Evolutionary conservation across 371 early-diverging fungal genomes (phyloP), one percentile per base, ranked within the genome.

Genomic region (Mucor piriformis): DNA sequence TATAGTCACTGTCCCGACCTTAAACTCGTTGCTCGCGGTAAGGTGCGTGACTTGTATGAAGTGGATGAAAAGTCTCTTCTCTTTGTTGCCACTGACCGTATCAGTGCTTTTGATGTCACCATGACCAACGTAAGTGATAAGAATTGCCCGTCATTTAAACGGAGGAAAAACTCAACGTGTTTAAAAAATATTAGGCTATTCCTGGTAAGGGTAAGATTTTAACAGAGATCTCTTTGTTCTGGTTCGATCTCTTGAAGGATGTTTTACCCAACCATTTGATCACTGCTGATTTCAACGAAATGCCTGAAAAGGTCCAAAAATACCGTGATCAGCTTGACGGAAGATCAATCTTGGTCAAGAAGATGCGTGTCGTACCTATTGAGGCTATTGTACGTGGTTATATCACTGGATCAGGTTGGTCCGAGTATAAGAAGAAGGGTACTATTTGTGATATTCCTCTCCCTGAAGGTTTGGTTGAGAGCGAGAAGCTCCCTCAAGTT

Each of bases 381-480:
- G 99, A 98, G 78, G 96, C 99, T 11, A 97, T 98, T 66, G 96
- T 97, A 15, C 89, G 99, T 58, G 99, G 99, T 12, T 97, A 96
- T 72, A 91, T 98, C 49, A 91, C 97, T 25, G 94, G 98, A 0
- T 97, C 98, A 20, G 99, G 94, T 2, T 94, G 95, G 98, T 76
- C 77, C 20, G 99, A 97, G 81, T 98, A 98, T 76, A 77, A 94
- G 67, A 81, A 85, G 70, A 89, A 89, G 61, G 95, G 95, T 25
- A 94, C 96, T 3, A 89, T 98, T 33, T 96, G 97, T 67, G 95
- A 92, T 65, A 95, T 97, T 51, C 73, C 77, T 34, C 83, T 98
- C 38, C 92, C 95, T 2, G 64, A 72, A 7, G 94, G 91, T 3
- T 72, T 98, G 59, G 73, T 83, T 34, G 95, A 97, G 69, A 92